Percentiles rank a stretch among this genome's conserved stretches.
Evolutionary conservation across 176 grass and related monocot species (phyloP).

Genomic region (Pontederia crassipes): DNA sequence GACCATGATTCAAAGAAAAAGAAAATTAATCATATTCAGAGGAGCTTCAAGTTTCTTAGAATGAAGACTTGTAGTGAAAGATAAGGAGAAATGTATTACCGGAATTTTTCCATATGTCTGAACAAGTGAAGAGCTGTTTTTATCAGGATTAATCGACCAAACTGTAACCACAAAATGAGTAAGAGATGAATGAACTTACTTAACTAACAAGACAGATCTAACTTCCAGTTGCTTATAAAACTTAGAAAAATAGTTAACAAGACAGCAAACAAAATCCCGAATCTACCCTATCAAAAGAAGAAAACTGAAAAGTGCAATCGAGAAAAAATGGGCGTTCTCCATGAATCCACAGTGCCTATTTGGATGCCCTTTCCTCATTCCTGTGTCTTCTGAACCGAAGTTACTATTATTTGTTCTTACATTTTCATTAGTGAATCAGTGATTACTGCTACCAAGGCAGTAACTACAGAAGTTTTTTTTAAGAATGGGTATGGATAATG

Average conservation of each 20-base stretch:
- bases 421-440: too few relatives aligned
- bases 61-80: background rate
- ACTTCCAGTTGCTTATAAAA: constrained; percentile 8
- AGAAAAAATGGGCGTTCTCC: too few relatives aligned
- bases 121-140: constrained; percentile 45
- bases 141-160: constrained; percentile 75
- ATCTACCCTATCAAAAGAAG: too few relatives aligned
- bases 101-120: constrained; percentile 67
- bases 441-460: too few relatives aligned
- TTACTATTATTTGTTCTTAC: too few relatives aligned
- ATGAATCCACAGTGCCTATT: too few relatives aligned
- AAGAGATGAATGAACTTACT: constrained; percentile 1
- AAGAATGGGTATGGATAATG: too few relatives aligned
- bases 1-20: background rate
- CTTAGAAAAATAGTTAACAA: background rate
- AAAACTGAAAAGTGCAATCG: too few relatives aligned
- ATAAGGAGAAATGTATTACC: constrained; percentile 35
- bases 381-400: too few relatives aligned
- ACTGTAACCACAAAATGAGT: constrained; percentile 38
- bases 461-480: too few relatives aligned
- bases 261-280: too few relatives aligned
- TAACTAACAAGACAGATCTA: constrained; percentile 9
- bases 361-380: too few relatives aligned
- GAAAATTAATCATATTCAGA: background rate
- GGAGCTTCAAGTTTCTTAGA: background rate